Conservation (phyloP, 768 basidiomycete species). For the Chalciporus chontae region DNA sequence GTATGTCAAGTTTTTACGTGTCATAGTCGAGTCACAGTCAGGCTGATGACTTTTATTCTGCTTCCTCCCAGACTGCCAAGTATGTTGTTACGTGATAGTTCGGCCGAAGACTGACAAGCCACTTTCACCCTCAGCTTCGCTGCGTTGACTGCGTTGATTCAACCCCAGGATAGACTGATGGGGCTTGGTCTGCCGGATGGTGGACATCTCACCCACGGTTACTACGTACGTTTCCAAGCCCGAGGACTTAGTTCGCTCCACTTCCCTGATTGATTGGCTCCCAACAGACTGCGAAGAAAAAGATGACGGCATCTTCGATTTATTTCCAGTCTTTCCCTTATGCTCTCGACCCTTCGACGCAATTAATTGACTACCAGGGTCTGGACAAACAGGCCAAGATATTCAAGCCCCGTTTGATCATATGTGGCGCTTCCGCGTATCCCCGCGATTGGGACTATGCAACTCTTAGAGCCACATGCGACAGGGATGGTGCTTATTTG, state of each 20-base stretch:
- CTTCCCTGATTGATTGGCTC: slow-evolving; percentile 4
- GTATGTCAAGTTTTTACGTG: slow-evolving; percentile 43
- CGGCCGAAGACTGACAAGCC: slow-evolving; percentile 11
- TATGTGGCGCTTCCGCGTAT: slow-evolving; percentile 98
- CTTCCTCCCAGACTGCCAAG: slow-evolving; percentile 73
- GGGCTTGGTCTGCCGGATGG: slow-evolving; percentile 97
- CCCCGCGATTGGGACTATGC: slow-evolving; percentile 98
- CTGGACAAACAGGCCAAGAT: slow-evolving; percentile 85
- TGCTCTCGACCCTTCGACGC: slow-evolving; percentile 72
- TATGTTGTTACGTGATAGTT: slow-evolving; percentile 41
- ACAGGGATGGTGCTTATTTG: slow-evolving; percentile 87
- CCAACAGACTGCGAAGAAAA: slow-evolving; percentile 90
- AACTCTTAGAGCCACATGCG: slow-evolving; percentile 72
- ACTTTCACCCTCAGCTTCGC: slow-evolving; percentile 66
- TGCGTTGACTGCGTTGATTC: slow-evolving; percentile 90
- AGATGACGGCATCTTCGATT: slow-evolving; percentile 99
- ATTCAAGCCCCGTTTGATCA: slow-evolving; percentile 92
- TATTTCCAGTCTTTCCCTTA: slow-evolving; percentile 99
- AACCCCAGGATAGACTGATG: slow-evolving; percentile 98
- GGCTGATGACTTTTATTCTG: slow-evolving; percentile 12
- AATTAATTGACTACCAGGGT: slow-evolving; percentile 84
- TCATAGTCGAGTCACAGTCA: background rate
- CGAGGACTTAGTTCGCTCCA: background rate
- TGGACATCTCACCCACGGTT: slow-evolving; percentile 95
- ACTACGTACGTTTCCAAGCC: slow-evolving; percentile 62